Evolutionary conservation across 2,329 filamentous ascomycete species (phyloP).

Genomic region (Magnaporthiopsis poae): DNA sequence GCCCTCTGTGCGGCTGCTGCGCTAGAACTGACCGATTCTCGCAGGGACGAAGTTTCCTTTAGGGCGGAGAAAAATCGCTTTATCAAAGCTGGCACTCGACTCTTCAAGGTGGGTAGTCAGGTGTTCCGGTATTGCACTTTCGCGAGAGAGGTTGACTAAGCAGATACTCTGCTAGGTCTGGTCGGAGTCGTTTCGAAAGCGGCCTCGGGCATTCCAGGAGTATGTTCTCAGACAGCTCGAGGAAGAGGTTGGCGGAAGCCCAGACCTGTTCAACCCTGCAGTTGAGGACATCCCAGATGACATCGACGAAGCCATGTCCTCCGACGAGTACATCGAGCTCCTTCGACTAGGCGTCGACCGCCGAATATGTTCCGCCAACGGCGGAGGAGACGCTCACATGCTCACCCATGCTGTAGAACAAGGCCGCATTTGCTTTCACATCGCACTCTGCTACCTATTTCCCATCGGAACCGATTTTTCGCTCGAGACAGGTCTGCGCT

Average conservation of each 20-base stretch:
- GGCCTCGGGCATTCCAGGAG: neutral
- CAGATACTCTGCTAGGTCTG: neutral
- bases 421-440: neutral
- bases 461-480: neutral
- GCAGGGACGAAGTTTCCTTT: neutral
- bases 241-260: neutral
- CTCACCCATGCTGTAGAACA: neutral
- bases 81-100: neutral
- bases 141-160: neutral
- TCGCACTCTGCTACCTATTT: neutral
- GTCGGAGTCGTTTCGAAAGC: neutral
- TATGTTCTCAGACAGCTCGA: neutral
- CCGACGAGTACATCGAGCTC: neutral
- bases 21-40: neutral
- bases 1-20: too few species aligned
- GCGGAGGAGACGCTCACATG: neutral
- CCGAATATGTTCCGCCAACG: neutral
- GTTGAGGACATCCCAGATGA: neutral
- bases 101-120: neutral
- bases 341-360: neutral
- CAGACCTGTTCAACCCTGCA: neutral
- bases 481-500: neutral
- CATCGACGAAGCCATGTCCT: neutral
- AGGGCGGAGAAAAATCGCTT: neutral
- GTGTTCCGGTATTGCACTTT: neutral